Evolutionary conservation across 345 rosid genomes (phyloP).

Genomic region (Garcia nutans): DNA sequence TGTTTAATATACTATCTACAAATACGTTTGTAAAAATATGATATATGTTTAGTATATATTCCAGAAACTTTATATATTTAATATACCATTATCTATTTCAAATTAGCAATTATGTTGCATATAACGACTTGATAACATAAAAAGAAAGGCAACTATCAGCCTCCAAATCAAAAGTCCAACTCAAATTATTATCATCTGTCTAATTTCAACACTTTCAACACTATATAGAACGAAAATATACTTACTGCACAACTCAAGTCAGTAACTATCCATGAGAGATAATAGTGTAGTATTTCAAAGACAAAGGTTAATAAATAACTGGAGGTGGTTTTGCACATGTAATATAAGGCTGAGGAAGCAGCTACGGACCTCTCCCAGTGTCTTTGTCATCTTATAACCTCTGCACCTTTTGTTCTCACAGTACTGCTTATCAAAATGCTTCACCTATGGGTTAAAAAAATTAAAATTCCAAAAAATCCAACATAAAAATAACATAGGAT

Average conservation of each 20-base stretch:
- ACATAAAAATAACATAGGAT: not conserved
- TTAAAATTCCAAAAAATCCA: not conserved
- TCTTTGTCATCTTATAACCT: slow-evolving; percentile 69
- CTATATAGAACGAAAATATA: not conserved
- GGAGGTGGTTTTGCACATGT: slow-evolving; percentile 60
- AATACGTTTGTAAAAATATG: no score
- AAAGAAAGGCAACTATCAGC: not conserved
- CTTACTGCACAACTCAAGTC: not conserved
- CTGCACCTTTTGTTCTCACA: slow-evolving; percentile 65
- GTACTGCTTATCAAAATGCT: slow-evolving; percentile 77
- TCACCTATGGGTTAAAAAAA: slow-evolving; percentile 50
- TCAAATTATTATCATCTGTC: not conserved
- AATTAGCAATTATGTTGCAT: not conserved
- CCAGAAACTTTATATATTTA: no score
- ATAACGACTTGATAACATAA: not conserved
- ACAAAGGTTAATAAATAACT: slow-evolving; percentile 6
- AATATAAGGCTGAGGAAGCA: slow-evolving; percentile 66
- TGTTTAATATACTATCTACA: no score
- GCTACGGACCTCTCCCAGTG: slow-evolving; percentile 69
- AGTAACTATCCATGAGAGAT: not conserved
- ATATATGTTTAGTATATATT: no score
- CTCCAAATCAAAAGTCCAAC: not conserved
- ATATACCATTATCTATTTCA: not conserved
- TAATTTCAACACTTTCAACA: not conserved
- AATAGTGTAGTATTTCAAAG: not conserved